Conservation (phyloP, 352 stramenopile species). For the Aphanomyces astaci region DNA sequence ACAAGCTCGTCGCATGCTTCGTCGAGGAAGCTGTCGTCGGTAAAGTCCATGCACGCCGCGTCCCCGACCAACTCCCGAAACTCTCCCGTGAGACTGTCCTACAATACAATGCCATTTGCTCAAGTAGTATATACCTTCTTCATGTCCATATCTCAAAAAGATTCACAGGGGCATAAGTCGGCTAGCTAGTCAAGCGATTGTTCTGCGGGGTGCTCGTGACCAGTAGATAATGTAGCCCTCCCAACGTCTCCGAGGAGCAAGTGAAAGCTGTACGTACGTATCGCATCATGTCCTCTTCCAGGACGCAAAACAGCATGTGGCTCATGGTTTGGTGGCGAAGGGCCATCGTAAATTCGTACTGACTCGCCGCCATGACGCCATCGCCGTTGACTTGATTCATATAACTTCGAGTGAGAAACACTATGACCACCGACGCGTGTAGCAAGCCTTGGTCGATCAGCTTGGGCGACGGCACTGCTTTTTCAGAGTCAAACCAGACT, state of each 20-base stretch:
- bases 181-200: too few relatives aligned
- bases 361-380: slow-evolving; percentile 1
- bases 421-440: background rate
- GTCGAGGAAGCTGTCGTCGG: background rate
- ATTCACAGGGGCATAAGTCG: too few relatives aligned
- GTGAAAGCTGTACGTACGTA: background rate
- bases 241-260: background rate
- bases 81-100: slow-evolving; percentile 20
- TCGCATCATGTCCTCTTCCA: slow-evolving; percentile 23
- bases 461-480: slow-evolving; percentile 1
- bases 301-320: slow-evolving; percentile 18
- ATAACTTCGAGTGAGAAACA: slow-evolving; percentile 17
- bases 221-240: too few relatives aligned
- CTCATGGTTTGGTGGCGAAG: slow-evolving; percentile 3
- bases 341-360: slow-evolving; percentile 18
- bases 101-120: too few relatives aligned
- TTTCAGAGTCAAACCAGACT: slow-evolving; percentile 22
- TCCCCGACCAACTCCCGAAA: slow-evolving; percentile 17
- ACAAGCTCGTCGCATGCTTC: slow-evolving; percentile 15
- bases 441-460: slow-evolving; percentile 14
- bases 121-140: too few relatives aligned
- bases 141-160: too few relatives aligned
- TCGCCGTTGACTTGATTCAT: slow-evolving; percentile 24
- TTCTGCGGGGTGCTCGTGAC: too few relatives aligned
- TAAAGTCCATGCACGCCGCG: slow-evolving; percentile 22